Evolutionary conservation across 257 asterid species (phyloP), one percentile per base, ranked within the genome.

Genomic region (Rhazya stricta): DNA sequence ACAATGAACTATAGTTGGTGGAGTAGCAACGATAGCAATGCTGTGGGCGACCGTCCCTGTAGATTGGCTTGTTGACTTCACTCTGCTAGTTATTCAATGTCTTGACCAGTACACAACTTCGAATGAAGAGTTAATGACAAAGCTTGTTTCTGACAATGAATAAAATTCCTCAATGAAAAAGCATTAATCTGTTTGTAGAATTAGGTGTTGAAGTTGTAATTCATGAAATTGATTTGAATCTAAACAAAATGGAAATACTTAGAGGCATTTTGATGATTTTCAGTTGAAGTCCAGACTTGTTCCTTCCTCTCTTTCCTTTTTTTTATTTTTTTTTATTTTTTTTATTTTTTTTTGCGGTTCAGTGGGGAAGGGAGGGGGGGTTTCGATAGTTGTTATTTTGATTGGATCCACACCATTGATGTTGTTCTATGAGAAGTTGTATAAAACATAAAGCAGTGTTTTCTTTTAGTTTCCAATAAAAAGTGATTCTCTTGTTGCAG

Each of bases 401-500:
- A 60, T 60, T 32, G 41, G 48, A 30, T 65, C 5, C 16, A 19
- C 34, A 13, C 27, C 42, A 30, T 23, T 54, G 57, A 67, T 15
- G 42, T 56, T 67, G 18, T 39, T 60, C 50, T 42, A 51, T 39
- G 37, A 27, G 5, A 36, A 32, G 7, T 37, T 32, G 21, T 37
- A 5, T 34, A 19, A 63, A 34, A n/a, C 32, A 8, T 34, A 34
- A 15, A 37, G 9, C 34, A 6, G 1, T 12, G 0, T 61, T 61
- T 13, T 25, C 6, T 11, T 27, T 3, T 1, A 16, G 13, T 1
- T 13, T 11, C 7, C n/a, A n/a, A 37, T 16, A 65, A 65, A 58
- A 27, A 13, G 2, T 51, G 25, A 51, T 51, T 56, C 60, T 71
- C 23, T 74, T 69, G 69, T 63, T 77, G 75, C 87, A 90, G 97